These are phyloP conservation scores for Lichtheimia ornata DNA, from an alignment of 371 early-diverging fungal species.

Conservation along the genomic window DNA sequence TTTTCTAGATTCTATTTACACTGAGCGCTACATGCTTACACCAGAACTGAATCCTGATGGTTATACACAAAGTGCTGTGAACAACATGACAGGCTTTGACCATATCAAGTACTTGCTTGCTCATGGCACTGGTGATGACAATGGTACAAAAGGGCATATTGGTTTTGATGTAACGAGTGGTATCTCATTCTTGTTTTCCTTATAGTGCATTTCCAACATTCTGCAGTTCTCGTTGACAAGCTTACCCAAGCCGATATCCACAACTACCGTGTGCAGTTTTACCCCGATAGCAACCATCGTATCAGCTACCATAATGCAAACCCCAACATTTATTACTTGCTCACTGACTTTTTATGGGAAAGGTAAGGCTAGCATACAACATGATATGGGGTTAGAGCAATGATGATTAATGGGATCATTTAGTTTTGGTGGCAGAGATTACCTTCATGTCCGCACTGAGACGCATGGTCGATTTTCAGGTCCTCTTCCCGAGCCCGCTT, in stretches of 20 bases:
- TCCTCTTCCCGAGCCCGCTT: slow-evolving; percentile 10
- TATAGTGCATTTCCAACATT: slow-evolving; percentile 73
- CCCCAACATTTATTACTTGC: slow-evolving; percentile 55
- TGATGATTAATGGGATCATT: background rate
- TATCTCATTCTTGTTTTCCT: background rate
- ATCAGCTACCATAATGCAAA: slow-evolving; percentile 75
- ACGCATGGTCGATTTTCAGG: slow-evolving; percentile 25
- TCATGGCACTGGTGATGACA: slow-evolving; percentile 95
- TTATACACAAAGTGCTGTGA: slow-evolving; percentile 79
- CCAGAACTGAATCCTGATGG: slow-evolving; percentile 79
- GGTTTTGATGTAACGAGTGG: background rate
- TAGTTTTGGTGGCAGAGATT: slow-evolving; percentile 51
- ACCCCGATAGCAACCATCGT: slow-evolving; percentile 91
- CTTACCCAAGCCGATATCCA: slow-evolving; percentile 62
- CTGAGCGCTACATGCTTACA: slow-evolving; percentile 95
- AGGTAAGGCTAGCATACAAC: slow-evolving; percentile 22
- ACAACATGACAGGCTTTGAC: slow-evolving; percentile 81
- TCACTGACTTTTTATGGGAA: slow-evolving; percentile 50
- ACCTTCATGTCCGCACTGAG: slow-evolving; percentile 37
- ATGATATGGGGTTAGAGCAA: no score
- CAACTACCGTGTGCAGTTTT: slow-evolving; percentile 81
- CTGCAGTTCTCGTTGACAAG: slow-evolving; percentile 59
- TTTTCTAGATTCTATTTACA: slow-evolving; percentile 83
- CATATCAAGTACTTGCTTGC: slow-evolving; percentile 78
- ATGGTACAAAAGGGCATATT: slow-evolving; percentile 27